Evolutionary conservation across 192 early-diverging fungal species (phyloP).

Genomic region (Rhizophlyctis rosea): DNA sequence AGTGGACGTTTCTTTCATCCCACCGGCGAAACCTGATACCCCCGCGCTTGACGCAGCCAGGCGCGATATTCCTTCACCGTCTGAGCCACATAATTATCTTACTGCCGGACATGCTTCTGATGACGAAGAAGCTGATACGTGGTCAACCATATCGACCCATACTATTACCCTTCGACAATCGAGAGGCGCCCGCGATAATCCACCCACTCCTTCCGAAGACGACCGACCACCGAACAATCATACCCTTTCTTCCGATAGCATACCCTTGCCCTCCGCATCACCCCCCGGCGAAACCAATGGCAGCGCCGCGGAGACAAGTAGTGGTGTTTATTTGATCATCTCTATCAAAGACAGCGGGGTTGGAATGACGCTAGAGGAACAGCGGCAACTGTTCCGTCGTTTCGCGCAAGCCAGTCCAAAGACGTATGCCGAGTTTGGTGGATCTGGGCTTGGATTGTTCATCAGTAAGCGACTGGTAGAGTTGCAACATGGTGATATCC

Average conservation of each 20-base stretch:
- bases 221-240: too few relatives aligned
- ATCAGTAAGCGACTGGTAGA: slow-evolving; percentile 45
- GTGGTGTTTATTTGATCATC: slow-evolving; percentile 14
- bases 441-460: slow-evolving; percentile 43
- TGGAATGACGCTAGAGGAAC: slow-evolving; percentile 33
- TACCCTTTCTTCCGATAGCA: too few relatives aligned
- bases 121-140: neutral
- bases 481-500: slow-evolving; percentile 37
- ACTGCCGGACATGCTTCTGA: neutral
- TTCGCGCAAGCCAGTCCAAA: slow-evolving; percentile 30
- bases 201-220: too few relatives aligned
- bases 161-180: neutral
- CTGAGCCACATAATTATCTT: neutral
- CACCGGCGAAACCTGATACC: neutral
- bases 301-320: neutral
- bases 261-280: too few relatives aligned
- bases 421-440: slow-evolving; percentile 46
- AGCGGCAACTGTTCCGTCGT: slow-evolving; percentile 25
- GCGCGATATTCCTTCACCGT: neutral
- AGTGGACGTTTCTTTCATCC: neutral
- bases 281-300: too few relatives aligned
- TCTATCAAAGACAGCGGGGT: slow-evolving; percentile 32
- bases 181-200: neutral
- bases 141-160: neutral
- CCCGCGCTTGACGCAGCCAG: too few relatives aligned